These are phyloP conservation scores for Prunus salicina DNA, from an alignment of 306 rosid species.

Conservation along the genomic window DNA sequence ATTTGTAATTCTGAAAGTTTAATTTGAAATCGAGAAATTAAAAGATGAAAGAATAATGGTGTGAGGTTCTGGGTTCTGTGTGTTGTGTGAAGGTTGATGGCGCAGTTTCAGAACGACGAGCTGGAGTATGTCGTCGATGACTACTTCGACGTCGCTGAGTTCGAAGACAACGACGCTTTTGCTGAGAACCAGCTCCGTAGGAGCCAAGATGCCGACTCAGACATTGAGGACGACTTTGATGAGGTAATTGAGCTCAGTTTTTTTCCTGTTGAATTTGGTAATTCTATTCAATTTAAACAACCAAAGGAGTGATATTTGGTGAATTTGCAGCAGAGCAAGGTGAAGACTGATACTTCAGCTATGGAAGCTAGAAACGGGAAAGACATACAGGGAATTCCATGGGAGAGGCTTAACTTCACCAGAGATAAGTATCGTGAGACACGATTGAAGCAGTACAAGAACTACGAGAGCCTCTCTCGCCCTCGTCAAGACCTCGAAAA, in stretches of 20 bases:
- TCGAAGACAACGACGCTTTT: constrained; percentile 36
- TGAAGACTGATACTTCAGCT: constrained; percentile 78
- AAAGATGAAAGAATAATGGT: too few species aligned
- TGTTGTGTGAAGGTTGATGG: constrained; percentile 39
- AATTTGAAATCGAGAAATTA: too few species aligned
- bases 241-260: constrained; percentile 20
- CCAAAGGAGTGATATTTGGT: neutral
- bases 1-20: too few species aligned
- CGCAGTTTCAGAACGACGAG: constrained; percentile 62
- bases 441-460: constrained; percentile 75
- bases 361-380: constrained; percentile 76
- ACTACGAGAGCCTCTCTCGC: constrained; percentile 62
- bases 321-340: constrained; percentile 38
- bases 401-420: constrained; percentile 79
- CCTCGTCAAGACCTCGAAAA: constrained; percentile 54
- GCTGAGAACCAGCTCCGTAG: constrained; percentile 22
- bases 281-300: neutral
- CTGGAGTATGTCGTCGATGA: constrained; percentile 52
- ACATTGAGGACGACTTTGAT: constrained; percentile 52
- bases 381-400: constrained; percentile 89
- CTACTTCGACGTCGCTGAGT: constrained; percentile 43
- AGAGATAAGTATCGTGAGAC: constrained; percentile 74
- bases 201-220: constrained; percentile 37
- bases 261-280: neutral
- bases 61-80: neutral